Base-by-base conservation (phyloP, 768 basidiomycete genomes). In the Auriscalpium orientale region DNA sequence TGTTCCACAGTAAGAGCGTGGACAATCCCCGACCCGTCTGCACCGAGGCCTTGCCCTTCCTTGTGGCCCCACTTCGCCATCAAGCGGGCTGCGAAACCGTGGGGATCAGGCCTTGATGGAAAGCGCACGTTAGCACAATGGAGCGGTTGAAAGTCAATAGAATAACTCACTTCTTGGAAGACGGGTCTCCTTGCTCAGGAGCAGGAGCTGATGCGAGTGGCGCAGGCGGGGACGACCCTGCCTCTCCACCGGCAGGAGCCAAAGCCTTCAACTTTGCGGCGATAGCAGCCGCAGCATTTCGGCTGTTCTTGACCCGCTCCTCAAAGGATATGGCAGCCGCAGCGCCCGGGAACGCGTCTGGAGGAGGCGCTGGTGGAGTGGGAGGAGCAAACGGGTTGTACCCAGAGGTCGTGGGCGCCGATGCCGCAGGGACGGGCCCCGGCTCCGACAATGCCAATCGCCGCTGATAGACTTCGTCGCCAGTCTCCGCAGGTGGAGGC, bases 61-160 rank as follows among this genome's bases (percentile, higher is more conserved):
- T 90, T 89, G 67, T 97, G 92, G 0, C 95, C 95, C 90, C 89
- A 95, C 72, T 94, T 97, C 3, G 89, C 90, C 93, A 97, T 95
- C 62, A 95, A 67, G 36, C 89, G 85, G 12, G 85, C 85, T 35
- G 91, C 91, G 63, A 95, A 92, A 12, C 79, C 80, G 54, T 83
- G 85, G 0, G 84, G 82, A 59, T 89, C 83, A 40, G 82, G 74
- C 53, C 79, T 78, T 22, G 35, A 35, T 8, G 11, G 10, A 11
- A n/a, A 37, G n/a, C 28, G 28, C n/a, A 3, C 18, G 35, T 22
- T 11, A 57, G 28, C 15, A 51, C 18, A 46, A 11, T 34, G 37
- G 16, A 37, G 55, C 35, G 22, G 15, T 18, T 4, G n/a, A 21
- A 1, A 15, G 44, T 51, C 22, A 44, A 62, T 50, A 64, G 60